Conservation (phyloP, 208 protist species). For the Blechomonas ayalai region DNA sequence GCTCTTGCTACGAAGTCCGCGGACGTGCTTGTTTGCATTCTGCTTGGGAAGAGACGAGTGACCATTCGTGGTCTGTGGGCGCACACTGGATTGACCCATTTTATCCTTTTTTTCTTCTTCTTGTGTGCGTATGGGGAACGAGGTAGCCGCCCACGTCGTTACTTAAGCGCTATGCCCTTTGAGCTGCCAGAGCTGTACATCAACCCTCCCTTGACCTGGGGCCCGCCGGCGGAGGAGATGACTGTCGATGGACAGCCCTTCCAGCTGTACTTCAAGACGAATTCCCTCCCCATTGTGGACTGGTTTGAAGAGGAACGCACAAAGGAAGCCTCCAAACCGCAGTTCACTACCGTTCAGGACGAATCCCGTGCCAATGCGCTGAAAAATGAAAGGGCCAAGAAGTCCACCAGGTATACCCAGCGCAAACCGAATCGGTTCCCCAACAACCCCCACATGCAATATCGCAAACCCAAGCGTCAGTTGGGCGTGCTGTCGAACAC, state of each 20-base stretch:
- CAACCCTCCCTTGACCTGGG: conserved; percentile 68
- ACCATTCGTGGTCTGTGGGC: background rate
- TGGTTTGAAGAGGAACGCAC: conserved; percentile 29
- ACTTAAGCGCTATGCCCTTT: conserved; percentile 52
- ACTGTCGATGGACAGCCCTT: conserved; percentile 46
- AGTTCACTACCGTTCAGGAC: conserved; percentile 61
- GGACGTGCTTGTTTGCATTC: no score
- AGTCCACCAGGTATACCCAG: conserved; percentile 14
- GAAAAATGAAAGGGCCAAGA: conserved; percentile 37
- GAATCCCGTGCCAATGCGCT: conserved; percentile 62
- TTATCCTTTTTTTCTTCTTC: conserved; percentile 7
- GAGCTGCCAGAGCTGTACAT: conserved; percentile 70
- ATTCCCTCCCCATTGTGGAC: conserved; percentile 35
- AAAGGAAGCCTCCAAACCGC: conserved; percentile 19
- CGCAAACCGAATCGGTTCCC: conserved; percentile 23
- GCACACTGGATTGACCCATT: background rate
- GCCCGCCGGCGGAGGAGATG: conserved; percentile 70
- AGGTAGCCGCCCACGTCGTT: no score
- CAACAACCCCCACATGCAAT: conserved; percentile 16
- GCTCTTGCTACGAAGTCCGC: no score
- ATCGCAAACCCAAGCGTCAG: conserved; percentile 27
- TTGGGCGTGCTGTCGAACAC: conserved; percentile 19
- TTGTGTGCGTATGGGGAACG: no score
- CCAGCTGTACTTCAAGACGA: conserved; percentile 59
- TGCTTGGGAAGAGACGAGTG: no score